Percentiles rank a stretch among this genome's conserved stretches.
These are phyloP conservation scores for Ambrosiella beaveri DNA, from an alignment of 2,329 filamentous ascomycete genomes.

Conservation along the genomic window DNA sequence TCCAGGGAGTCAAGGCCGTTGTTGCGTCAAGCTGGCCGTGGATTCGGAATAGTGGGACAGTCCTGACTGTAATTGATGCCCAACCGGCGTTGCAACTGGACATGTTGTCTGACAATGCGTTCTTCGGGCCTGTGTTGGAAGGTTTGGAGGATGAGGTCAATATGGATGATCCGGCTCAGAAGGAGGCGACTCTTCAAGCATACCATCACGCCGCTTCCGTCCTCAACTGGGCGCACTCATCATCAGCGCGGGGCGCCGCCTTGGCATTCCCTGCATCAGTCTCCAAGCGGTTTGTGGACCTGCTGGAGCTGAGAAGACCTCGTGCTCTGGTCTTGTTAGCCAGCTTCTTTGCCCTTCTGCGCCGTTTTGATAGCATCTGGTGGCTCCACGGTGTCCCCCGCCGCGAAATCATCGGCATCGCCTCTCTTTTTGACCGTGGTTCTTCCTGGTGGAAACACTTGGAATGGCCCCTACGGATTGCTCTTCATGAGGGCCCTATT, in stretches of 20 bases:
- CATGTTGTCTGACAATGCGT: conserved; percentile 31
- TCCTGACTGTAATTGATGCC: conserved; percentile 44
- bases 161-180: conserved; percentile 15
- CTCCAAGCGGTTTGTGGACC: conserved; percentile 41
- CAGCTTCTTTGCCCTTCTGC: conserved; percentile 49
- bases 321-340: conserved; percentile 46
- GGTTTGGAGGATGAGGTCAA: conserved; percentile 37
- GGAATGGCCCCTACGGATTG: conserved; percentile 43
- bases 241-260: conserved; percentile 38
- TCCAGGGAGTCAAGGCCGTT: conserved; percentile 49
- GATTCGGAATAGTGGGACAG: conserved; percentile 38
- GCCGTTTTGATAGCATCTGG: conserved; percentile 45
- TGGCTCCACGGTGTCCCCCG: conserved; percentile 52
- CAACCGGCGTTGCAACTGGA: conserved; percentile 46
- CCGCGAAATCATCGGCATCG: conserved; percentile 47
- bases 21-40: conserved; percentile 48
- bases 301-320: conserved; percentile 40
- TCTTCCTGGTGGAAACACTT: conserved; percentile 44
- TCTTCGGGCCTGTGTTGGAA: conserved; percentile 43
- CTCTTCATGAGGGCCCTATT: conserved; percentile 34
- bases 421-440: conserved; percentile 39
- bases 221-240: conserved; percentile 48
- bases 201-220: conserved; percentile 49
- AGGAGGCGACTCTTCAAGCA: conserved; percentile 28
- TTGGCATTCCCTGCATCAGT: conserved; percentile 49